A percentile compares a stretch with the other conserved stretches of the same genome.
Evolutionary conservation across 345 rosid genomes (phyloP).

Genomic region (Viola odorata): DNA sequence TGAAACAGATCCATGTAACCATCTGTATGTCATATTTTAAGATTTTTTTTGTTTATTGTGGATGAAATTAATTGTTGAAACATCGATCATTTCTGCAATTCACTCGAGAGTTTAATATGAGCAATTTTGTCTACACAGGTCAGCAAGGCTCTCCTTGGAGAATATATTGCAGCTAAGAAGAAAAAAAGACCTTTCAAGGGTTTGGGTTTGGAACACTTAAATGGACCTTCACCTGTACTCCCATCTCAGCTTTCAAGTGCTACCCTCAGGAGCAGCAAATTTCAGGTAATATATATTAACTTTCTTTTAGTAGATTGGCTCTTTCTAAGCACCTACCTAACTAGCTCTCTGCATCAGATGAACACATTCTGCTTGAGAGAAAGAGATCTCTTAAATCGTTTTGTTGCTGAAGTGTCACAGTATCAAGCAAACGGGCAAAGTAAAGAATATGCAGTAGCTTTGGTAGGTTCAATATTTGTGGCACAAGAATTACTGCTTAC

Average conservation of each 20-base stretch:
- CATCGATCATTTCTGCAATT: too few species aligned
- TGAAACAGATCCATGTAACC: too few species aligned
- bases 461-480: slow-evolving; percentile 35
- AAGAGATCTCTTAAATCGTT: slow-evolving; percentile 69
- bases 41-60: too few species aligned
- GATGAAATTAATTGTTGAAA: too few species aligned
- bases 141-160: slow-evolving; percentile 88
- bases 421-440: slow-evolving; percentile 61
- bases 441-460: slow-evolving; percentile 51
- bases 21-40: too few species aligned
- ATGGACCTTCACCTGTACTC: slow-evolving; percentile 51
- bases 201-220: slow-evolving; percentile 86
- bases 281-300: slow-evolving; percentile 46
- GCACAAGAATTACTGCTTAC: neutral
- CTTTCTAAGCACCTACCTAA: neutral
- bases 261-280: slow-evolving; percentile 58
- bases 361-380: slow-evolving; percentile 70
- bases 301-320: slow-evolving; percentile 2
- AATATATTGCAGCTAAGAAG: slow-evolving; percentile 57
- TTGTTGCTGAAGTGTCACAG: slow-evolving; percentile 54
- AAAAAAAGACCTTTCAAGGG: slow-evolving; percentile 59
- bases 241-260: slow-evolving; percentile 64
- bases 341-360: slow-evolving; percentile 34
- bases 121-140: slow-evolving; percentile 39
- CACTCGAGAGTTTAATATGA: too few species aligned